phyloP scores from a whole-genome alignment of 2,329 filamentous ascomycete genomes.

The Trichoderma koningii region DNA sequence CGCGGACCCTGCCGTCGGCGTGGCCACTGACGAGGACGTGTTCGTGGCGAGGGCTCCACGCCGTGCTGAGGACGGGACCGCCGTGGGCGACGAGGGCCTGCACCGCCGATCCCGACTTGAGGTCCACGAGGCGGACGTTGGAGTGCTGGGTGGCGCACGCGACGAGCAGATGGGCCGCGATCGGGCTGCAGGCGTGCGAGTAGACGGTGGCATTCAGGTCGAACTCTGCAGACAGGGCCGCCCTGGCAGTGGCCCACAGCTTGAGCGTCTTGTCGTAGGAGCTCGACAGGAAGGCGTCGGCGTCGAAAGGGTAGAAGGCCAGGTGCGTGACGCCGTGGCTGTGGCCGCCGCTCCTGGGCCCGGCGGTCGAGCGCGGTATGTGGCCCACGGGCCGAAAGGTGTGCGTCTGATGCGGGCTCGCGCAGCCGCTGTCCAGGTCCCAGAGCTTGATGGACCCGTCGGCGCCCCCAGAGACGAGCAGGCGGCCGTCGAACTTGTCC shows the following conservation, averaged over 20 bases:
- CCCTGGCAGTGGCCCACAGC: constrained; percentile 68
- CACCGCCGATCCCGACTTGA: constrained; percentile 74
- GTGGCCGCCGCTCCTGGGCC: constrained; percentile 47
- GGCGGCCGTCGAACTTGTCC: constrained; percentile 76
- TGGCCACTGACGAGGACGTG: constrained; percentile 81
- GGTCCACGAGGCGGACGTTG: constrained; percentile 79
- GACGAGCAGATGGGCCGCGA: constrained; percentile 74
- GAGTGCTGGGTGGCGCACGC: constrained; percentile 88
- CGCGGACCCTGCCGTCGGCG: constrained; percentile 77
- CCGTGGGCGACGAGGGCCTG: constrained; percentile 71
- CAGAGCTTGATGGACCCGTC: constrained; percentile 84
- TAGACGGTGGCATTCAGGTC: constrained; percentile 69
- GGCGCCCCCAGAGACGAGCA: constrained; percentile 80
- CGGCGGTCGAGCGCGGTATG: constrained; percentile 47
- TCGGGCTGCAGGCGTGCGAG: constrained; percentile 74
- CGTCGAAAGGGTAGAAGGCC: constrained; percentile 77
- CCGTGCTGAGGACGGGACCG: constrained; percentile 66
- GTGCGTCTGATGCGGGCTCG: constrained; percentile 47
- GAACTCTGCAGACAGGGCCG: constrained; percentile 65
- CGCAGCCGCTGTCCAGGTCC: constrained; percentile 69
- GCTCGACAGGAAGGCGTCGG: constrained; percentile 71
- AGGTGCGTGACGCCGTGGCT: constrained; percentile 75
- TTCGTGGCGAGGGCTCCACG: constrained; percentile 81
- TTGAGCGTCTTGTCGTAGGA: constrained; percentile 79
- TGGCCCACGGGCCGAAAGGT: constrained; percentile 58